Evolutionary conservation across 192 early-diverging fungal genomes (phyloP), one percentile per base, ranked within the genome.

Genomic region (Allomyces macrogynus): DNA sequence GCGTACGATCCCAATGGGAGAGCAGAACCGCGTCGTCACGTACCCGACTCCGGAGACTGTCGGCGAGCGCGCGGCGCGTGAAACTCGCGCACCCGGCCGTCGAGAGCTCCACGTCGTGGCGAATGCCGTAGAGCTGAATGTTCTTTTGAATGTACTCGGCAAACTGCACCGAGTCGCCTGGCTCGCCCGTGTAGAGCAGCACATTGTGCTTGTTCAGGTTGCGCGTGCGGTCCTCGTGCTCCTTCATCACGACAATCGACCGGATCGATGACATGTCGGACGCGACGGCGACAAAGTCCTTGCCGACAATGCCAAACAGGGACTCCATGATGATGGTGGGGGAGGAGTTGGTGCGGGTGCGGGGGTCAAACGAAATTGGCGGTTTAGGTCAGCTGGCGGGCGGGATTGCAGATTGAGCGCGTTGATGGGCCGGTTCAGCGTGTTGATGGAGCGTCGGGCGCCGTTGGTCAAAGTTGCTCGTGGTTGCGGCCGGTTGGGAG

Each of bases 91-190:
- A 82, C 23, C 87, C 90, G 49, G 79, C 78, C 5, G 90, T 81
- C 62, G 82, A 78, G 68, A 98, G 75, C 64, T 89, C 87, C 63
- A 89, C 82, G 42, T 87, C 86, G 71, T 95, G 89, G 62, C 85
- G 82, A 67, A 97, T 89, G 63, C 86, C 86, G 71, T 92, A 91
- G 20, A 98, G 80, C 74, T 86, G 83, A 64, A 91, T 81, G 69
- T 95, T 98, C 66, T 86, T 78, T 72, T 94, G 89, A 67, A 98
- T 87, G 75, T 90, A 98, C 77, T 98, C 95, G 32, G 91, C 84
- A 80, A 95, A 98, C 67, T 92, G 85, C 24, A 87, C 85, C 8
- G 89, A 88, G 70, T 98, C 95, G 62, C 92, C 92, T 5, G 88
- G 77, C 75, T 92, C 93, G 65, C 95, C 95, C 32, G 86, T 76